Base-by-base conservation (phyloP, 139 green algal species). In the Pseudopediastrum boryanum region DNA sequence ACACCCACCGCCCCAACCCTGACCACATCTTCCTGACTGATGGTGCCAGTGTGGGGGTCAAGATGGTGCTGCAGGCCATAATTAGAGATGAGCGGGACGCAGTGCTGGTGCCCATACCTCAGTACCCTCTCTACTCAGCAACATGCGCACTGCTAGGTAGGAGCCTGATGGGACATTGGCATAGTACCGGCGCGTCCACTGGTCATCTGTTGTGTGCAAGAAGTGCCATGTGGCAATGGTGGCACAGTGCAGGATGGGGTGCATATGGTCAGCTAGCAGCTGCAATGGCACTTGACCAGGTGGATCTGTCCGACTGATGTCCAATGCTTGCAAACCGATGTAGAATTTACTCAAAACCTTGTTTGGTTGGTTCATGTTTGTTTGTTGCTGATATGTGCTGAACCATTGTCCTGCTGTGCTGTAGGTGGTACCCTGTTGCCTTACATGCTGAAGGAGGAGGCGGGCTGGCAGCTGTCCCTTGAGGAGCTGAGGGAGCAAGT, bases 101-200 rank as follows among this genome's bases (percentile, higher is more conserved):
- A 33, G 71, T 78, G 54, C 41, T 78, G 71, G 70, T 92, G 64
- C 92, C 92, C 58, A 94, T 98, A 51, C 94, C 94, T 2, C 94
- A 98, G 85, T 98, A 98, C 84, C 94, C 94, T 0, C 86, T 98
- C 5, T 98, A 98, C 84, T 94, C 85, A 4, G 94, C 94, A 0
- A 92, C 90, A 33, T 90, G 96, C 73, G 70, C 81, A 31, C 84
- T 98, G 35, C 94, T 95, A 67, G 89, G 86, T 93, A 91, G 54
- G 75, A 87, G 38, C 81, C 90, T 4, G 79, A 86, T 48, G 88
- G 91, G 79, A 67, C 89, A 33, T 91, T 82, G 58, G 73, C 89
- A 38, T 85, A 89, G 58, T 16, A n/a, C n/a, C n/a, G n/a, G n/a
- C n/a, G n/a, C n/a, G n/a, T n/a, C n/a, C n/a, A n/a, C n/a, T n/a